phyloP scores from a whole-genome alignment of 1,284 basidiomycete genomes.

The Irpex sp. region DNA sequence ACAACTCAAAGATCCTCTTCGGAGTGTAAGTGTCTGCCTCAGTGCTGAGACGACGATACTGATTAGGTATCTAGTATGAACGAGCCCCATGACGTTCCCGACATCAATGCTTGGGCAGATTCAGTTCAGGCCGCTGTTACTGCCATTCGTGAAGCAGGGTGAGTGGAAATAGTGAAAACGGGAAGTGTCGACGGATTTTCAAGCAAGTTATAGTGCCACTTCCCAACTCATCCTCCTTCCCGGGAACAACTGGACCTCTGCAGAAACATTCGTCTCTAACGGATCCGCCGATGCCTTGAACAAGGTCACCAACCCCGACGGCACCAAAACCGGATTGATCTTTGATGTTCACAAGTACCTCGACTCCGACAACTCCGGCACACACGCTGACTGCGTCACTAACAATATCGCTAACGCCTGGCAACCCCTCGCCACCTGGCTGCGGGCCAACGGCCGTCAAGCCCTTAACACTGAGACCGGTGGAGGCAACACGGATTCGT shows the following conservation, averaged over 20 bases:
- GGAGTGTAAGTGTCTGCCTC: conserved; percentile 36
- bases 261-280: conserved; percentile 46
- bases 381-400: conserved; percentile 40
- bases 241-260: conserved; percentile 50
- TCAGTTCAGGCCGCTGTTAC: conserved; percentile 53
- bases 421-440: conserved; percentile 46
- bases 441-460: conserved; percentile 49
- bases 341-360: conserved; percentile 68
- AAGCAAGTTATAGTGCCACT: conserved; percentile 33
- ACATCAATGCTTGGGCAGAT: conserved; percentile 41
- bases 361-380: conserved; percentile 51
- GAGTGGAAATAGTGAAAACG: background rate
- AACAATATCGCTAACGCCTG: conserved; percentile 50
- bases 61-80: conserved; percentile 39
- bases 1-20: conserved; percentile 48
- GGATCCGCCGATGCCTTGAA: conserved; percentile 52
- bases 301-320: conserved; percentile 51
- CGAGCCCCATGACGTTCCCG: conserved; percentile 49
- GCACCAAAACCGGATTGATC: conserved; percentile 43
- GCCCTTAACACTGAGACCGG: conserved; percentile 65
- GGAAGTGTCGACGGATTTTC: background rate
- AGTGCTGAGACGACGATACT: background rate
- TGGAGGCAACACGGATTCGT: conserved; percentile 50
- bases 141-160: conserved; percentile 49
- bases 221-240: conserved; percentile 52